Evolutionary conservation across 2,329 filamentous ascomycete genomes (phyloP).

Genomic region (Fusarium continuum): DNA sequence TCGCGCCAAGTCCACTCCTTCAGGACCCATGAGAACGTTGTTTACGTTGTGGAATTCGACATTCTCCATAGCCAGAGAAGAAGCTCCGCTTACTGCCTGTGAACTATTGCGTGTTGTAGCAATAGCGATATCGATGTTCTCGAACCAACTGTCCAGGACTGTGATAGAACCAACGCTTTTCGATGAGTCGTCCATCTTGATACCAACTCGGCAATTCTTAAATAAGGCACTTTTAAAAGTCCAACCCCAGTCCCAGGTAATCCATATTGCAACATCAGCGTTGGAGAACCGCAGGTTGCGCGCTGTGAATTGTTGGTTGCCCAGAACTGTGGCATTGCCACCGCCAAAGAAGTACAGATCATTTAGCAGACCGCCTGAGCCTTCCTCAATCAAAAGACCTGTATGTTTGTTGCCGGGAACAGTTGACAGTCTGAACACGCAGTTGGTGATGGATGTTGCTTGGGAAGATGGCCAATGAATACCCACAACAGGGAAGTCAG

Average conservation of each 20-base stretch:
- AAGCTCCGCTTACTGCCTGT: conserved; percentile 50
- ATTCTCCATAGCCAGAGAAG: conserved; percentile 60
- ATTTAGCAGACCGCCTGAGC: conserved; percentile 72
- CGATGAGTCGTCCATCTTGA: conserved; percentile 69
- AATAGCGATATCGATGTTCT: conserved; percentile 72
- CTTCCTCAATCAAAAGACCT: conserved; percentile 71
- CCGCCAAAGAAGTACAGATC: conserved; percentile 78
- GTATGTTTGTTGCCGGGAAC: conserved; percentile 58
- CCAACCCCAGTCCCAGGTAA: conserved; percentile 83
- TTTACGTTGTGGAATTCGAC: conserved; percentile 51
- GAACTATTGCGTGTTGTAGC: conserved; percentile 62
- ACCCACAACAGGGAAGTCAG: conserved; percentile 57
- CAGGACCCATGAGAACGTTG: conserved; percentile 40
- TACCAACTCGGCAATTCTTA: conserved; percentile 69
- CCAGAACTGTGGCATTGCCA: conserved; percentile 63
- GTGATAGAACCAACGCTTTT: conserved; percentile 76
- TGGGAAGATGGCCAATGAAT: conserved; percentile 77
- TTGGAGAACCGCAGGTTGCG: conserved; percentile 73
- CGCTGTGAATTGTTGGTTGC: conserved; percentile 78
- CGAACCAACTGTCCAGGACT: conserved; percentile 77
- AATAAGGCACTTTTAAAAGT: conserved; percentile 74
- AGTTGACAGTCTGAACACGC: conserved; percentile 62
- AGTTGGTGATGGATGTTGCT: conserved; percentile 67
- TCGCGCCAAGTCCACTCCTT: conserved; percentile 30
- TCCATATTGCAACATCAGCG: conserved; percentile 72